Percentiles rank a stretch among this genome's conserved stretches.
These are phyloP conservation scores for Calonectria pteridis DNA, from an alignment of 2,329 filamentous ascomycete species.

Conservation along the genomic window DNA sequence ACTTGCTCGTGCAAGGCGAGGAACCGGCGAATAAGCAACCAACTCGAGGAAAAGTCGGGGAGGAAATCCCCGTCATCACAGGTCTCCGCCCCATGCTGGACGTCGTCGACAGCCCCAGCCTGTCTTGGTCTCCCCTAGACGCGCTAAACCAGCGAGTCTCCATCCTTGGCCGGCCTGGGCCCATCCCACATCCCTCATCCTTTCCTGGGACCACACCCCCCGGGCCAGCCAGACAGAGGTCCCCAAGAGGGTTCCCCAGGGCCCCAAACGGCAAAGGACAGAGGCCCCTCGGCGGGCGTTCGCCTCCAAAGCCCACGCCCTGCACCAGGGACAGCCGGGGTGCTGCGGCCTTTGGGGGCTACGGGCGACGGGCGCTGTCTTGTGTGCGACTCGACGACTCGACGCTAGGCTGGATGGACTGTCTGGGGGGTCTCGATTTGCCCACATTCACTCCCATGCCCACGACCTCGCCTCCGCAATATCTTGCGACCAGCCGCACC, in stretches of 20 bases:
- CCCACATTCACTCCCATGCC: slow-evolving; percentile 31
- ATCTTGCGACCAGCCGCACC: slow-evolving; percentile 46
- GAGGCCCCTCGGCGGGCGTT: slow-evolving; percentile 24
- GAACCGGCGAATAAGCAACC: neutral
- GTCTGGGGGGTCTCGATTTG: slow-evolving; percentile 41
- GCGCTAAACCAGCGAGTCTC: slow-evolving; percentile 35
- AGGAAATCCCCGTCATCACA: slow-evolving; percentile 1
- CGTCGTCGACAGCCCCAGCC: slow-evolving; percentile 16
- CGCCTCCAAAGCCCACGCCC: slow-evolving; percentile 33
- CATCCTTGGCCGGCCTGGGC: slow-evolving; percentile 32
- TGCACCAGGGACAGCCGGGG: slow-evolving; percentile 26
- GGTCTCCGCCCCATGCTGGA: slow-evolving; percentile 17
- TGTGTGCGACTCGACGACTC: slow-evolving; percentile 39
- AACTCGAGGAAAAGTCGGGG: slow-evolving; percentile 4
- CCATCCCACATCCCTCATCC: slow-evolving; percentile 31
- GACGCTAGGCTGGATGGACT: slow-evolving; percentile 35
- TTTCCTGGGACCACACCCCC: slow-evolving; percentile 37
- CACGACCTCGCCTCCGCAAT: slow-evolving; percentile 45
- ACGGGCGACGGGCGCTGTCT: slow-evolving; percentile 31
- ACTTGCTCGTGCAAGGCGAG: neutral
- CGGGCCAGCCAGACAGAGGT: neutral
- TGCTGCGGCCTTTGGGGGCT: slow-evolving; percentile 35
- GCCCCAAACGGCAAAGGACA: slow-evolving; percentile 32
- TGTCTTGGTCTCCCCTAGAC: slow-evolving; percentile 26
- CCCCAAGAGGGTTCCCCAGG: slow-evolving; percentile 8